phyloP scores from a whole-genome alignment of 495 filamentous ascomycete species.

The Lepraria neglecta region DNA sequence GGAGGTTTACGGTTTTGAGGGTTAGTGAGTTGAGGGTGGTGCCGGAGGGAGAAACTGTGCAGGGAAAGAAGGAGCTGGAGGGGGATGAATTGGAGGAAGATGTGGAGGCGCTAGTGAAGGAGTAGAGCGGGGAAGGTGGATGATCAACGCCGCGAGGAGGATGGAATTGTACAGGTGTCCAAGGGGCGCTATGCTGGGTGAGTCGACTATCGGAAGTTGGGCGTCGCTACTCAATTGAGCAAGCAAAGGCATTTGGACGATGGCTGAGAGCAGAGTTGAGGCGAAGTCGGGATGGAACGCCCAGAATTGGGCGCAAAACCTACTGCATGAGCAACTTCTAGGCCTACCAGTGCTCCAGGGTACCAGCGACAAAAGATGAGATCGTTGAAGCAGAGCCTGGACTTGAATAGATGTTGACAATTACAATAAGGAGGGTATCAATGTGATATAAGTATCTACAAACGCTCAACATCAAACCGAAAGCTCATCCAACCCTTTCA shows the following conservation, averaged over 20 bases:
- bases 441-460: constrained; percentile 13
- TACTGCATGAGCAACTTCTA: too few relatives aligned
- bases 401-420: too few relatives aligned
- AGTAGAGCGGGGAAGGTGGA: constrained; percentile 46
- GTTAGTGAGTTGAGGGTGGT: constrained; percentile 78
- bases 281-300: too few relatives aligned
- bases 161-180: not conserved
- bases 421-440: constrained; percentile 6
- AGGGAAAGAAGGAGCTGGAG: constrained; percentile 57
- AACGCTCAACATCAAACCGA: not conserved
- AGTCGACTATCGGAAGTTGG: too few relatives aligned
- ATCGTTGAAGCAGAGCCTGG: too few relatives aligned
- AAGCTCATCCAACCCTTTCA: not conserved
- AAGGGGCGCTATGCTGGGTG: not conserved
- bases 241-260: too few relatives aligned
- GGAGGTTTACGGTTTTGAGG: constrained; percentile 76
- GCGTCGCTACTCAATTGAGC: not conserved
- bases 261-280: too few relatives aligned
- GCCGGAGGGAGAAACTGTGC: constrained; percentile 56
- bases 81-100: constrained; percentile 67
- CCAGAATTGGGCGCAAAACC: too few relatives aligned
- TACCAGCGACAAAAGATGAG: too few relatives aligned
- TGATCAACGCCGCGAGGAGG: not conserved
- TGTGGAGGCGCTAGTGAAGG: constrained; percentile 66
- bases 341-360: too few relatives aligned